A percentile compares a stretch with the other conserved stretches of the same genome.
Evolutionary conservation across 306 rosid species (phyloP).

Genomic region (Alnus glutinosa): DNA sequence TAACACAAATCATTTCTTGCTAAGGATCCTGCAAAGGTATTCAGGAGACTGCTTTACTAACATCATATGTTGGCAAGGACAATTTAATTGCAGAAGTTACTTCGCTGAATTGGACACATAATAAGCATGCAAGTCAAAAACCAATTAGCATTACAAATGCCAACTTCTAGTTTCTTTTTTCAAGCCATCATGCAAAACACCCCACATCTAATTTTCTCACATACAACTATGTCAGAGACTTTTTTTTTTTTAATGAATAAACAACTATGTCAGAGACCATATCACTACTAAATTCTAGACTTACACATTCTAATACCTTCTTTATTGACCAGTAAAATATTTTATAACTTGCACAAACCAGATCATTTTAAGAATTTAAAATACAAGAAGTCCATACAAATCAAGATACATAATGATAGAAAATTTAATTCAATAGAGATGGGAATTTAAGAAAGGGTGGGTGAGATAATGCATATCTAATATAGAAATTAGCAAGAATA

Average conservation of each 20-base stretch:
- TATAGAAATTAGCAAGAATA: neutral
- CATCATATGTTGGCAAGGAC: neutral
- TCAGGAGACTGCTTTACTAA: neutral
- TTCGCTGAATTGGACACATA: neutral
- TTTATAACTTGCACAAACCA: neutral
- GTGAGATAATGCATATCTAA: neutral
- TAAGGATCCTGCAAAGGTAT: neutral
- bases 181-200: neutral
- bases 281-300: neutral
- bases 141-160: neutral
- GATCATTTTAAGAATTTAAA: neutral
- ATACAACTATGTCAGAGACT: neutral
- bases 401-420: neutral
- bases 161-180: no score
- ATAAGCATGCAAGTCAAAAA: neutral
- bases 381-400: neutral
- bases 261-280: neutral
- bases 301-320: neutral
- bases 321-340: neutral
- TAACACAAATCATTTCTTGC: neutral
- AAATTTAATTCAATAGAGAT: neutral
- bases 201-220: neutral
- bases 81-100: neutral
- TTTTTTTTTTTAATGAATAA: no score
- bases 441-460: neutral